Evolutionary conservation across 2,329 filamentous ascomycete species (phyloP), one percentile per base, ranked within the genome.

Genomic region (Scytalidium lignicola): DNA sequence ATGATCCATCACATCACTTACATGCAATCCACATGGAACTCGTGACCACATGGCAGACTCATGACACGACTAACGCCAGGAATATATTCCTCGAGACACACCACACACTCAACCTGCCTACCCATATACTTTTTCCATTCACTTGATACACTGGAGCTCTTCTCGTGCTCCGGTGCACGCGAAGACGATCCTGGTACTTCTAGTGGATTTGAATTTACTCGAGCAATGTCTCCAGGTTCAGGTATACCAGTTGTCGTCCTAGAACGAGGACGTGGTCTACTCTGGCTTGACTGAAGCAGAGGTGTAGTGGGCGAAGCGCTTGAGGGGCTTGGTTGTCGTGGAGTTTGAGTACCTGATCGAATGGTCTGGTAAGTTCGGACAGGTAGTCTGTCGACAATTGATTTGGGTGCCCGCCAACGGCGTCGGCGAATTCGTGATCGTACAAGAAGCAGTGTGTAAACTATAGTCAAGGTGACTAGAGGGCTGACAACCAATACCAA

Each of bases 11-110:
- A 46, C 49, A 46, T 50, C 43, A 86, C 90, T 85, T 72, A 95
- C 90, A 99, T 97, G 90, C 93, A 99, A 65, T 95, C 90, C 22
- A 78, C 92, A 67, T 99, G 93, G 68, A 97, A 99, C 63, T 99
- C 93, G 66, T 99, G 93, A 29, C 93, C 93, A 69, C 93, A 99
- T 8, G 93, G 93, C 51, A 99, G 72, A 64, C 90, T 95, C 93
- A 99, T 99, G 37, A 99, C 92, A 62, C 83, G 82, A 66, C 90
- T 96, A 60, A 96, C 84, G 37, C 93, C 93, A 67, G 96, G 91
- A 19, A 96, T 76, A 62, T 97, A 99, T 65, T 99, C 93, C 64
- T 99, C 93, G 28, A 99, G 73, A 61, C 93, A 99, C 2, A 99
- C 92, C 12, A 96, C 92, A 64, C 93, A 99, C 67, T 99, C 93